phyloP scores from a whole-genome alignment of 495 filamentous ascomycete genomes.

The Penicillium chermesinum region DNA sequence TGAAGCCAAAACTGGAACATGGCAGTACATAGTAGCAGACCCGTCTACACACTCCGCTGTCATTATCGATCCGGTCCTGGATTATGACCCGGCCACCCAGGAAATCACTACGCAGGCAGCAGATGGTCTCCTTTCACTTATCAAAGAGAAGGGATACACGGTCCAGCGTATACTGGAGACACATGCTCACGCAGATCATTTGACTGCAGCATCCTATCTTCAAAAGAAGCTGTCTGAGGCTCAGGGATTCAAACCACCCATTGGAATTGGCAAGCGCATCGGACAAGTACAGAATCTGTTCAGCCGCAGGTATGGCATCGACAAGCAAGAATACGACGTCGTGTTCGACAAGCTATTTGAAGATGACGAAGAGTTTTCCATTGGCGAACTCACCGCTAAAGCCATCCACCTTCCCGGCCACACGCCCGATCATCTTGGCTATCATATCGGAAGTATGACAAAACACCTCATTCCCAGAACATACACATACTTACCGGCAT shows the following conservation, averaged over 20 bases:
- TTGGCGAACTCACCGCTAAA: conserved; percentile 38
- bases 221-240: conserved; percentile 30
- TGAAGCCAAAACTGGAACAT: conserved; percentile 42
- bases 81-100: conserved; percentile 40
- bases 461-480: no score
- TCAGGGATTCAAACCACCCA: conserved; percentile 18
- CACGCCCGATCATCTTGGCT: conserved; percentile 53
- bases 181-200: conserved; percentile 53
- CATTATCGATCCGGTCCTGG: conserved; percentile 53
- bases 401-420: conserved; percentile 51
- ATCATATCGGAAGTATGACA: conserved; percentile 46
- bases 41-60: conserved; percentile 36
- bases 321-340: conserved; percentile 25
- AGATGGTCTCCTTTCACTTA: conserved; percentile 35
- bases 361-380: conserved; percentile 41
- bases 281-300: conserved; percentile 39
- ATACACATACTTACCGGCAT: no score
- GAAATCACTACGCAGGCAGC: conserved; percentile 40
- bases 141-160: conserved; percentile 34
- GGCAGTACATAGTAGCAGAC: conserved; percentile 52
- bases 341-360: conserved; percentile 46
- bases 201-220: conserved; percentile 49
- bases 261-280: conserved; percentile 49
- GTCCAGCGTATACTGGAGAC: conserved; percentile 48
- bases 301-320: conserved; percentile 39